Base-by-base conservation (phyloP, 2,329 filamentous ascomycete genomes). In the Alternaria ventricosa region DNA sequence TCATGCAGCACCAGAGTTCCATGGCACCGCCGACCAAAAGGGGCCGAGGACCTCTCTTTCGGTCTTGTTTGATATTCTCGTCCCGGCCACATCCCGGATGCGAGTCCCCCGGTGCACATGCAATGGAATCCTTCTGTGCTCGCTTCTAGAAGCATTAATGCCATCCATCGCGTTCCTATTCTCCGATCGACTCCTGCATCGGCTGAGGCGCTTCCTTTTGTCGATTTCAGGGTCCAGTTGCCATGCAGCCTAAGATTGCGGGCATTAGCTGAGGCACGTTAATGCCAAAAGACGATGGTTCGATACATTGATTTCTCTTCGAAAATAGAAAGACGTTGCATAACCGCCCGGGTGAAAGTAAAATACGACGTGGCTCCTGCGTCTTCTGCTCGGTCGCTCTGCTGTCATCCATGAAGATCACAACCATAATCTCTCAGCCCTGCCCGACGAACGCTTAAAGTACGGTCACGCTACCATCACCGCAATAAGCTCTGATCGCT, bases 111-210 rank as follows among this genome's bases (percentile, higher is more conserved):
- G 13, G 27, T 45, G 28, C 30, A 41, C 9, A 58, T 51, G 43
- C 60, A 33, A 25, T 49, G 28, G 44, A 30, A 18, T 55, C 57
- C 70, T 72, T 72, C 71, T 61, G 55, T 56, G 49, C 20, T n/a
- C 49, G 49, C 51, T 74, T 73, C 71, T 64, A 69, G 71, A 74
- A 74, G 65, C 61, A 55, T 43, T 20, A 51, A 22, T 18, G 10
- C 15, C n/a, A 41, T 30, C 12, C 43, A 28, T 41, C 12, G 23
- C n/a, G 47, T 47, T 25, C 28, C 41, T 62, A 62, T 62, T 58
- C 60, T 59, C 60, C 60, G 60, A 41, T 41, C 36, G 36, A 27
- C 55, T 67, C 67, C 62, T 71, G 71, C 68, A 60, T 69, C 68
- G 68, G 66, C 57, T 58, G 49, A 57, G 53, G 57, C 46, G 46